phyloP scores from a whole-genome alignment of 495 filamentous ascomycete species.

The Podospora pseudopauciseta region DNA sequence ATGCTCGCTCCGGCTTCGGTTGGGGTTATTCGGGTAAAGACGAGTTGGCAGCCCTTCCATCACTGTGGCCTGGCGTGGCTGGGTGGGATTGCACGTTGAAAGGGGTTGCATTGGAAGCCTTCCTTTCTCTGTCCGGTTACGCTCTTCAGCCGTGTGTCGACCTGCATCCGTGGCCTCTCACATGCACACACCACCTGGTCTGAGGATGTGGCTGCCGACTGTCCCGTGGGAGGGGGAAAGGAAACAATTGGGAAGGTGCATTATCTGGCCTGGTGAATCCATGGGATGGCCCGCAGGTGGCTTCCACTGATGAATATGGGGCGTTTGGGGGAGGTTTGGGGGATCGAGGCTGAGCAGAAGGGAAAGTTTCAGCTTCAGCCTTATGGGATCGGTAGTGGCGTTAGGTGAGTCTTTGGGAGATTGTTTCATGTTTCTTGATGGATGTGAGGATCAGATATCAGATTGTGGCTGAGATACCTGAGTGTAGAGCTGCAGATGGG shows the following conservation, averaged over 20 bases:
- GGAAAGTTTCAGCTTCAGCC: background rate
- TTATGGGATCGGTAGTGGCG: background rate
- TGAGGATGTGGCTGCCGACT: background rate
- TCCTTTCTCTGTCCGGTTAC: too few species aligned
- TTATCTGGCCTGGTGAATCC: background rate
- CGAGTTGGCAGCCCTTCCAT: background rate
- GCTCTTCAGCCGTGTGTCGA: background rate
- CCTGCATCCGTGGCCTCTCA: background rate
- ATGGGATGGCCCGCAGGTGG: background rate
- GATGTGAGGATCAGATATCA: background rate
- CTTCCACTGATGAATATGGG: background rate
- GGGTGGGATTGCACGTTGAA: background rate
- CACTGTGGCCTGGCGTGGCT: background rate
- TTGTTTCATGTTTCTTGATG: background rate
- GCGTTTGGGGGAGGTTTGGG: background rate
- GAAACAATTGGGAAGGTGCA: background rate
- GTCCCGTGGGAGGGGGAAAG: background rate
- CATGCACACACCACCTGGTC: background rate
- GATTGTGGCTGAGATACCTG: background rate
- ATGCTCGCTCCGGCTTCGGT: background rate
- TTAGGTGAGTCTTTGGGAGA: background rate
- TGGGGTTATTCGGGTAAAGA: background rate
- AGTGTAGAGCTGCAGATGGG: background rate
- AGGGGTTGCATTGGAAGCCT: background rate
- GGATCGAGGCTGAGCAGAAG: background rate